Evolutionary conservation across 2,329 filamentous ascomycete genomes (phyloP).

Genomic region (Colletotrichum truncatum): DNA sequence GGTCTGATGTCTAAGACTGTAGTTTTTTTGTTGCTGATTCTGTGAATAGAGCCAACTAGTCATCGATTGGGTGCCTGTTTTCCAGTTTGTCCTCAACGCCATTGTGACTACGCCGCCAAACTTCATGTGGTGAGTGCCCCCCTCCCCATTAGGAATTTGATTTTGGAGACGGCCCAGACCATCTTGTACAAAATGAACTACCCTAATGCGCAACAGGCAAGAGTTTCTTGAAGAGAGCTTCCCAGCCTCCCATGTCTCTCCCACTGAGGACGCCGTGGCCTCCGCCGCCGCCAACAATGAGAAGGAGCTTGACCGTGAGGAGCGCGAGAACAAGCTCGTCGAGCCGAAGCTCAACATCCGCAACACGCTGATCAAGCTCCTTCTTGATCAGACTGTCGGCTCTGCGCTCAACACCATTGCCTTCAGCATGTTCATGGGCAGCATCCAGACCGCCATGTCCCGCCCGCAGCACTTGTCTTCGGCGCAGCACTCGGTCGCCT

Average conservation of each 20-base stretch:
- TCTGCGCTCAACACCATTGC: conserved; percentile 71
- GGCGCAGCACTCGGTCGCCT: conserved; percentile 41
- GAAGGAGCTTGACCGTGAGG: conserved; percentile 48
- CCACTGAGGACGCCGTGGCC: conserved; percentile 47
- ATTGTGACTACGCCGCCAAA: conserved; percentile 82
- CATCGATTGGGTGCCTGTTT: conserved; percentile 73
- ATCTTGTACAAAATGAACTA: conserved; percentile 29
- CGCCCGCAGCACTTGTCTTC: conserved; percentile 43
- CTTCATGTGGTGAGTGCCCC: conserved; percentile 73
- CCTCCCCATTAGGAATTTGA: too few relatives aligned
- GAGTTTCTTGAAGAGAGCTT: conserved; percentile 78
- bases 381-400: conserved; percentile 75
- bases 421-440: conserved; percentile 68
- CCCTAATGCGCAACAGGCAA: conserved; percentile 71
- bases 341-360: conserved; percentile 64
- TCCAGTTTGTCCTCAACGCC: conserved; percentile 82
- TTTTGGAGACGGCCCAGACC: too few relatives aligned
- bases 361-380: conserved; percentile 74
- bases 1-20: not conserved
- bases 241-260: conserved; percentile 68
- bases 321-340: conserved; percentile 47
- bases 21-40: not conserved
- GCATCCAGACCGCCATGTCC: conserved; percentile 60
- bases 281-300: conserved; percentile 51
- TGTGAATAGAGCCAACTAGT: conserved; percentile 61